A percentile compares a stretch with the other conserved stretches of the same genome.
Evolutionary conservation across 371 early-diverging fungal genomes (phyloP).

Genomic region (Mortierella sp.): DNA sequence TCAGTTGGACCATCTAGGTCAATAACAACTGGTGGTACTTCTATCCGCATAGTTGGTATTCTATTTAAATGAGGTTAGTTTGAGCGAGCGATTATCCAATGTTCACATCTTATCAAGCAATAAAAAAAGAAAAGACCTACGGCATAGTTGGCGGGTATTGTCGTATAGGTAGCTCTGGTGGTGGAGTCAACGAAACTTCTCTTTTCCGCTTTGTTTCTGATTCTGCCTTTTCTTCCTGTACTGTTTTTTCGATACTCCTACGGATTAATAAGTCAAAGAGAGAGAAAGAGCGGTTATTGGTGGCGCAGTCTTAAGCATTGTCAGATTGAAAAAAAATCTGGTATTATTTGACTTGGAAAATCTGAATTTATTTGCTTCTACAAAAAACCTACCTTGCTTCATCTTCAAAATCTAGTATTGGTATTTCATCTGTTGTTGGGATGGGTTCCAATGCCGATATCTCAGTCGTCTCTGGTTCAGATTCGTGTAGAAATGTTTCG

Average conservation of each 20-base stretch:
- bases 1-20: constrained; percentile 29
- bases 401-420: constrained; percentile 36
- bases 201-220: constrained; percentile 39
- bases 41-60: neutral
- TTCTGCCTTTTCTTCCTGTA: neutral
- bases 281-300: neutral
- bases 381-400: constrained; percentile 29
- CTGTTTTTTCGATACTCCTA: neutral
- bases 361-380: neutral
- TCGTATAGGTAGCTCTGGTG: constrained; percentile 33
- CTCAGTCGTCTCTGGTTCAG: constrained; percentile 5
- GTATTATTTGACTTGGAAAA: too few species aligned
- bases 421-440: constrained; percentile 1
- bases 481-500: constrained; percentile 4
- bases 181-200: constrained; percentile 47
- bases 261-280: neutral
- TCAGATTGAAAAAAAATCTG: too few species aligned
- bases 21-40: neutral
- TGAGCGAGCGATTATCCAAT: too few species aligned
- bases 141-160: neutral
- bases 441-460: constrained; percentile 10
- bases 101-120: neutral
- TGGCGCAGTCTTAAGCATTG: neutral
- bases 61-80: neutral
- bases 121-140: constrained; percentile 14